phyloP scores from a whole-genome alignment of 495 filamentous ascomycete genomes.

The Talaromyces liani region DNA sequence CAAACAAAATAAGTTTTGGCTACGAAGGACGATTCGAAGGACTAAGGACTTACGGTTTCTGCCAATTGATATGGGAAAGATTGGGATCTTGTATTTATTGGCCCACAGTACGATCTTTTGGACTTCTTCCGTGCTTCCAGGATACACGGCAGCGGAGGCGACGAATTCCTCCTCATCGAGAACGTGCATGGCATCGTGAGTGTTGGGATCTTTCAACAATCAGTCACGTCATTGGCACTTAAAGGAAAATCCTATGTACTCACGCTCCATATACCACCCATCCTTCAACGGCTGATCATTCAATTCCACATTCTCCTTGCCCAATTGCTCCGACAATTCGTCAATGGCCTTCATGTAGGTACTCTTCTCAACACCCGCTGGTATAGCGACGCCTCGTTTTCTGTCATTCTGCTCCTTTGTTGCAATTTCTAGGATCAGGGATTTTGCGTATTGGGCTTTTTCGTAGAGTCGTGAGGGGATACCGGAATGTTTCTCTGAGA shows the following conservation, averaged over 20 bases:
- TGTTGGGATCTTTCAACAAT: constrained; percentile 16
- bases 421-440: background rate
- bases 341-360: background rate
- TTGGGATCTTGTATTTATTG: constrained; percentile 42
- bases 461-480: background rate
- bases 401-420: background rate
- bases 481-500: background rate
- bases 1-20: background rate
- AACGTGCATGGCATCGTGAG: constrained; percentile 47
- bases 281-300: constrained; percentile 1
- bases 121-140: constrained; percentile 35
- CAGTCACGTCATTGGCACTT: background rate
- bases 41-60: constrained; percentile 23
- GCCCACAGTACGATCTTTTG: constrained; percentile 36
- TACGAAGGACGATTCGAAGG: background rate
- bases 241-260: background rate
- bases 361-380: background rate
- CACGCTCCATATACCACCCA: constrained; percentile 5
- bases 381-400: background rate
- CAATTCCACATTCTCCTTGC: background rate
- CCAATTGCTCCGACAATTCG: background rate
- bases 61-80: constrained; percentile 49
- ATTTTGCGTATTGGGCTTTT: constrained; percentile 3
- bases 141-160: constrained; percentile 42
- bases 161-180: constrained; percentile 45